Conservation (phyloP, 345 rosid genomes). For the Geranium rotundifolium region DNA sequence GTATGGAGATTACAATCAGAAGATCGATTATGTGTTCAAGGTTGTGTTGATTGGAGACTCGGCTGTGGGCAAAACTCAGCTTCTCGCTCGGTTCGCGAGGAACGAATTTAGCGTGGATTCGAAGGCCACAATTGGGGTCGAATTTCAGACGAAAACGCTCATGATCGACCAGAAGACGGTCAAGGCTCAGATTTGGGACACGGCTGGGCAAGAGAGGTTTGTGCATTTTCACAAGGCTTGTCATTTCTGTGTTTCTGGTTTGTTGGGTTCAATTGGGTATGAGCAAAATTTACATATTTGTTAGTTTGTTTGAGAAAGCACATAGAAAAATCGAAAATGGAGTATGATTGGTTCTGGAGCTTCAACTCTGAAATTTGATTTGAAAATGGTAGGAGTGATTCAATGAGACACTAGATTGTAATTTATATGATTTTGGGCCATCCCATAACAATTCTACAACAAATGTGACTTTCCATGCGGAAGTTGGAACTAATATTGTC, state of each 20-base stretch:
- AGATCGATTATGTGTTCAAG: conserved; percentile 80
- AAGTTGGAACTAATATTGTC: too few relatives aligned
- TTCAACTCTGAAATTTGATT: neutral
- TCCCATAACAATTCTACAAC: neutral
- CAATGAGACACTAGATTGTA: neutral
- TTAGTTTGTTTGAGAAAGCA: neutral
- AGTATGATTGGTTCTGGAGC: too few relatives aligned
- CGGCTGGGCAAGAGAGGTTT: conserved; percentile 82
- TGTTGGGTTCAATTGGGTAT: neutral
- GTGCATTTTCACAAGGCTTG: neutral
- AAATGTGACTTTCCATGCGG: too few relatives aligned
- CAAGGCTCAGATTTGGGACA: conserved; percentile 89
- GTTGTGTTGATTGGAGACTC: conserved; percentile 79
- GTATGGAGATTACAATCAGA: conserved; percentile 64
- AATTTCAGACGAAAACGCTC: conserved; percentile 78
- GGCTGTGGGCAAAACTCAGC: conserved; percentile 75
- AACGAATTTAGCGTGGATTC: conserved; percentile 77
- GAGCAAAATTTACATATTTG: neutral
- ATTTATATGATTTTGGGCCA: neutral
- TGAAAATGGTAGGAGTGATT: neutral
- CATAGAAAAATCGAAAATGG: too few relatives aligned
- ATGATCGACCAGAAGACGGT: conserved; percentile 63
- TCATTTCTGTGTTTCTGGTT: neutral
- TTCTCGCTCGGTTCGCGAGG: conserved; percentile 64
- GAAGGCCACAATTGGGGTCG: conserved; percentile 84